Evolutionary conservation across 2,329 filamentous ascomycete species (phyloP).

Genomic region (Microdochium paspali): DNA sequence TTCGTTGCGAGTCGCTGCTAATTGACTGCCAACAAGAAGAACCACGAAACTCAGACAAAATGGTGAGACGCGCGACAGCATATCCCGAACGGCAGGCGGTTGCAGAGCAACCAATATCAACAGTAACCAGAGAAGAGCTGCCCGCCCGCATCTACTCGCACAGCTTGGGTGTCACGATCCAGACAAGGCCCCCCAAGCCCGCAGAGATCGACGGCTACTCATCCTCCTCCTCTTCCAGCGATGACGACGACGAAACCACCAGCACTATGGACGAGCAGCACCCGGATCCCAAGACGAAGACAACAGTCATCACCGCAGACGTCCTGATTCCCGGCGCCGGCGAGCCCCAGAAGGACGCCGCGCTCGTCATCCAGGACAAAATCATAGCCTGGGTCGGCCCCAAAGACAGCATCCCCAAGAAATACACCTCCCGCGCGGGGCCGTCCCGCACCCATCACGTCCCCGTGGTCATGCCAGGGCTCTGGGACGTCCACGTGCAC

Average conservation of each 20-base stretch:
- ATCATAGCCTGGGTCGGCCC: slow-evolving; percentile 28
- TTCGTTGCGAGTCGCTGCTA: too few species aligned
- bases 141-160: background rate
- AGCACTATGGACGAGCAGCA: background rate
- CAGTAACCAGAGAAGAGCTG: background rate
- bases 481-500: slow-evolving; percentile 25
- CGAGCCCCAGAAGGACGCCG: slow-evolving; percentile 19
- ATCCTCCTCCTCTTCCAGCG: too few species aligned
- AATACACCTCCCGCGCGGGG: slow-evolving; percentile 14
- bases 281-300: slow-evolving; percentile 14
- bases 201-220: background rate
- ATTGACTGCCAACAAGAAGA: too few species aligned
- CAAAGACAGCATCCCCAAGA: slow-evolving; percentile 13
- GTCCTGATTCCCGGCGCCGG: slow-evolving; percentile 28
- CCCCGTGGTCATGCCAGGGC: slow-evolving; percentile 22
- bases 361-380: slow-evolving; percentile 24
- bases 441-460: slow-evolving; percentile 15
- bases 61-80: background rate
- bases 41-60: background rate
- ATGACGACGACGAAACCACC: background rate
- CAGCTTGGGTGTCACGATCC: background rate
- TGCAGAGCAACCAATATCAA: background rate
- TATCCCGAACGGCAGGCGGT: background rate
- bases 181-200: background rate
- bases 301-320: slow-evolving; percentile 22